These are phyloP conservation scores for Krasilnikovozyma curviuscula DNA, from an alignment of 768 basidiomycete genomes.

Conservation along the genomic window DNA sequence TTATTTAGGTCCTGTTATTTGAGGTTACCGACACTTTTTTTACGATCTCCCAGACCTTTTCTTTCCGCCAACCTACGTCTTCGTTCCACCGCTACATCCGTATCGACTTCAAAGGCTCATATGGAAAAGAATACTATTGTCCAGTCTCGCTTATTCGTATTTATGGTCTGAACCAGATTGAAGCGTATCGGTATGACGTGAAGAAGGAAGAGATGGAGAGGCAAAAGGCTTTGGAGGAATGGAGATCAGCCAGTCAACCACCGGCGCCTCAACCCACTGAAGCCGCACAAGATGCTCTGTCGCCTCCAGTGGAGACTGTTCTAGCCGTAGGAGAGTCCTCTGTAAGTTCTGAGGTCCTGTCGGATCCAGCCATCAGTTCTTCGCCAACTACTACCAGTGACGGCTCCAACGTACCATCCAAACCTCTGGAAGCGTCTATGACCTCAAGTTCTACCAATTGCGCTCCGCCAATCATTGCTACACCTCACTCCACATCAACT, in stretches of 20 bases:
- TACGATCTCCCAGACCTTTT: background rate
- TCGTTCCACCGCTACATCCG: slow-evolving; percentile 80
- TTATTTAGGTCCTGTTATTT: slow-evolving; percentile 31
- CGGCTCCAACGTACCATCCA: too few species aligned
- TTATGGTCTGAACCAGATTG: slow-evolving; percentile 88
- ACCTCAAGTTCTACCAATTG: too few species aligned
- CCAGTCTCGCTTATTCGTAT: slow-evolving; percentile 81
- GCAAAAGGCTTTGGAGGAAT: background rate
- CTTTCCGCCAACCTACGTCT: background rate
- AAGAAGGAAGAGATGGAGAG: background rate
- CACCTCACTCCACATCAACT: too few species aligned
- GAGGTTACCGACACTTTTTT: slow-evolving; percentile 6
- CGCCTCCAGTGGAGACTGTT: background rate
- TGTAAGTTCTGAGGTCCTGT: background rate
- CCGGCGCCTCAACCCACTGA: background rate
- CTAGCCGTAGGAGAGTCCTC: background rate
- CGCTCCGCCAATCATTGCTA: too few species aligned
- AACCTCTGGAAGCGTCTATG: too few species aligned
- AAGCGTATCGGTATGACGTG: slow-evolving; percentile 40
- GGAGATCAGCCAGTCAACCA: too few species aligned
- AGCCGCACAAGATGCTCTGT: background rate
- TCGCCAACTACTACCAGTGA: background rate
- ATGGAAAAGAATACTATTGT: slow-evolving; percentile 89
- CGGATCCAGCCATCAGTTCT: background rate
- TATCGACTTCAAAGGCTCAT: slow-evolving; percentile 81